These are phyloP conservation scores for Thielaviopsis euricoi DNA, from an alignment of 2,329 filamentous ascomycete genomes.

Conservation along the genomic window DNA sequence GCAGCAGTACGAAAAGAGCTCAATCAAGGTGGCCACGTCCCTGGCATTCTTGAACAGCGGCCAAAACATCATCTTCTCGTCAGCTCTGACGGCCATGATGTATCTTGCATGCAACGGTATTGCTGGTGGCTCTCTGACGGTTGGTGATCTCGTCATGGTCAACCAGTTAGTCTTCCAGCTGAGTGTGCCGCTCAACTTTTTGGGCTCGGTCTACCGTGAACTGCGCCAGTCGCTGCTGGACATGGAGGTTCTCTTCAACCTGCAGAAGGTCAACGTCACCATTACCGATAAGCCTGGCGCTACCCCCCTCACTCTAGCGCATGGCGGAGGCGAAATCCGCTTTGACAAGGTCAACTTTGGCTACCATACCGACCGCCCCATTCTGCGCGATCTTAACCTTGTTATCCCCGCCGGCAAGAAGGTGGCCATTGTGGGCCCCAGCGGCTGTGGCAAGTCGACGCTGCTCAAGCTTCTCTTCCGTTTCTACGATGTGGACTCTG, in stretches of 20 bases:
- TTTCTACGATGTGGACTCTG: slow-evolving; percentile 77
- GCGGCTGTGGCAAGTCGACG: slow-evolving; percentile 91
- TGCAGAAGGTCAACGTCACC: slow-evolving; percentile 88
- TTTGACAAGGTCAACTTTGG: slow-evolving; percentile 95
- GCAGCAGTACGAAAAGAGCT: slow-evolving; percentile 74
- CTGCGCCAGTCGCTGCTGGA: slow-evolving; percentile 85
- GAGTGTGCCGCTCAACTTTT: slow-evolving; percentile 89
- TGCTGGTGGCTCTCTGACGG: slow-evolving; percentile 61
- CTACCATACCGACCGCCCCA: slow-evolving; percentile 73
- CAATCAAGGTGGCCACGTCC: slow-evolving; percentile 92
- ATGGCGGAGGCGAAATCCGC: slow-evolving; percentile 64
- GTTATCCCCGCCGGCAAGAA: slow-evolving; percentile 94
- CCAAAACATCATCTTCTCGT: slow-evolving; percentile 94
- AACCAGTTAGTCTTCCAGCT: slow-evolving; percentile 98
- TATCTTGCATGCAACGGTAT: slow-evolving; percentile 87
- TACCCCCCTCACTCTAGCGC: slow-evolving; percentile 51
- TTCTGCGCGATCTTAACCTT: slow-evolving; percentile 67
- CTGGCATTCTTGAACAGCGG: slow-evolving; percentile 84
- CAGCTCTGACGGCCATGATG: slow-evolving; percentile 93
- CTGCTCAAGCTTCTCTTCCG: slow-evolving; percentile 82
- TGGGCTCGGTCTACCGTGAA: slow-evolving; percentile 95
- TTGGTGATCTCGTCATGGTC: slow-evolving; percentile 95
- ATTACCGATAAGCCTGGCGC: slow-evolving; percentile 66
- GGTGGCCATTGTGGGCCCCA: slow-evolving; percentile 86
- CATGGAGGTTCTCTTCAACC: slow-evolving; percentile 95